Percentiles rank a stretch among this genome's conserved stretches.
Conservation (phyloP, 2,329 filamentous ascomycete genomes). For the Aspergillus ustus region DNA sequence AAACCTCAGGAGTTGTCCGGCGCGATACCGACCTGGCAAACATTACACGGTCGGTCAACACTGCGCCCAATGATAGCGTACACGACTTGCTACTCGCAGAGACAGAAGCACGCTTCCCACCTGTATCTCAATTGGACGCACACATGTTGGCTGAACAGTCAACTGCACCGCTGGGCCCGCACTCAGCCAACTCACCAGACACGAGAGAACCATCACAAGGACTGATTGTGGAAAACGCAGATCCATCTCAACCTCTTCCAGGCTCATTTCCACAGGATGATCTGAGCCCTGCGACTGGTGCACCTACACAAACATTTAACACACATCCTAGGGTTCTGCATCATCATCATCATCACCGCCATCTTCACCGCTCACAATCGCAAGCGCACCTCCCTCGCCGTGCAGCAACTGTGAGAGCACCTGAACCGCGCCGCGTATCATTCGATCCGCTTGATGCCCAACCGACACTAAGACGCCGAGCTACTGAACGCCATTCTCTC, state of each 20-base stretch:
- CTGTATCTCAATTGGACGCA: conserved; percentile 44
- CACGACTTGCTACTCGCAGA: conserved; percentile 27
- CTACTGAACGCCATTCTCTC: conserved; percentile 32
- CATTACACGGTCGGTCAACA: not conserved
- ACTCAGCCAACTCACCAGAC: not conserved
- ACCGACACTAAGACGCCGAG: conserved; percentile 31
- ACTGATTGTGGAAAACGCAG: not conserved
- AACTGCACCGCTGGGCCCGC: conserved; percentile 10
- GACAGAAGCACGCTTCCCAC: conserved; percentile 39
- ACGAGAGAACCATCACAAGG: not conserved
- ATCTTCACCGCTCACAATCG: not conserved
- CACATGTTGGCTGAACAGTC: conserved; percentile 34
- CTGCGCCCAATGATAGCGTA: not conserved
- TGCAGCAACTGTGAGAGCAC: conserved; percentile 12
- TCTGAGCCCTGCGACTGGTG: not conserved
- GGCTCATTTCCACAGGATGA: conserved; percentile 21
- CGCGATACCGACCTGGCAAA: not conserved
- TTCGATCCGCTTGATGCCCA: conserved; percentile 25
- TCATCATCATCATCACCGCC: not conserved
- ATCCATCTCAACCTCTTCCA: conserved; percentile 8
- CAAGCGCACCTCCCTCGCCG: conserved; percentile 5
- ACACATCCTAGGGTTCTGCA: not conserved
- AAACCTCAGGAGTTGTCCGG: conserved; percentile 5
- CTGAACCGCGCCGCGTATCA: conserved; percentile 7
- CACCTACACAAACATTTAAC: not conserved